Evolutionary conservation across 306 rosid genomes (phyloP).

Genomic region (Rosa chinensis): DNA sequence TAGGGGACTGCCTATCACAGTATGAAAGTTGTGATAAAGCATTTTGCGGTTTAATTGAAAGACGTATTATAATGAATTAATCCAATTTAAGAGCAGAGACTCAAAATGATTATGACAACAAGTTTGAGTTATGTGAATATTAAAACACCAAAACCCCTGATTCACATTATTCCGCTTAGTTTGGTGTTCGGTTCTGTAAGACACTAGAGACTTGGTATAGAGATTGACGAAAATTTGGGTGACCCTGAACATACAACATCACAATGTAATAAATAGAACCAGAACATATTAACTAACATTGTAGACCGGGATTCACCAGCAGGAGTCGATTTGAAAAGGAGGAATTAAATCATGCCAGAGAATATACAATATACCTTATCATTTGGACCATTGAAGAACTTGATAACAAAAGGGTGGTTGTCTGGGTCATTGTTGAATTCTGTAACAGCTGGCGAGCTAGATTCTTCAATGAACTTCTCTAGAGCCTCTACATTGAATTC

Average conservation of each 20-base stretch:
- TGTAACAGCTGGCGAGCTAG: slow-evolving; percentile 61
- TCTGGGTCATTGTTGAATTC: slow-evolving; percentile 66
- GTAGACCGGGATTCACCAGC: background rate
- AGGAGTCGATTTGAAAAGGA: background rate
- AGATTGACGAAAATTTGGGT: background rate
- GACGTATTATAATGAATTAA: background rate
- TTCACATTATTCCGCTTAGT: background rate
- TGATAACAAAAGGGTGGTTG: slow-evolving; percentile 64
- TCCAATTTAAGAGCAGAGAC: background rate
- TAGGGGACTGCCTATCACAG: slow-evolving; percentile 4
- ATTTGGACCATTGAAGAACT: slow-evolving; percentile 57
- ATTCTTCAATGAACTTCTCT: slow-evolving; percentile 69
- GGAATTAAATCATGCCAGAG: background rate
- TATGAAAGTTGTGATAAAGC: background rate
- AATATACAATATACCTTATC: slow-evolving; percentile 52
- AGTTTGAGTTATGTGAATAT: no score
- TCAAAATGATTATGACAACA: background rate
- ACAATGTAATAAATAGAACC: background rate
- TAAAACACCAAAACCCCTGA: background rate
- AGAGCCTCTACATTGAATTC: slow-evolving; percentile 66
- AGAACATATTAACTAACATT: background rate
- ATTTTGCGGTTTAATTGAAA: background rate
- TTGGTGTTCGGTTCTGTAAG: background rate
- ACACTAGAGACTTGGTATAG: background rate
- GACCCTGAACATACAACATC: background rate